Evolutionary conservation across 1,284 basidiomycete species (phyloP).

Genomic region (Termitomyces sp.): DNA sequence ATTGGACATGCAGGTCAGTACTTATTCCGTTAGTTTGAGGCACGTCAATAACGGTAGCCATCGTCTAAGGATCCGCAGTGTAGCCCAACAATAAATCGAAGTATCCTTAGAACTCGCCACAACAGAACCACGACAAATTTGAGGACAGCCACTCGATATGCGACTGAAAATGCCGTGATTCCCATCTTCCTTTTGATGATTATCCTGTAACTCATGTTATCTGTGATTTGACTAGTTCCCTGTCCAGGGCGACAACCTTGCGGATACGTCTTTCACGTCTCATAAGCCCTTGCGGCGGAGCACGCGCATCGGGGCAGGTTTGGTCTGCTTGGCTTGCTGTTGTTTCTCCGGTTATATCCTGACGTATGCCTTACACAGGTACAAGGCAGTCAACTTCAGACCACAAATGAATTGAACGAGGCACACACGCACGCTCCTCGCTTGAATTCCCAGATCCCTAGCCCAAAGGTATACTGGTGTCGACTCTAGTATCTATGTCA

Average conservation of each 20-base stretch:
- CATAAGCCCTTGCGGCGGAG: slow-evolving; percentile 3
- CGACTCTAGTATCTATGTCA: not conserved
- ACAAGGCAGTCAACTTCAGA: not conserved
- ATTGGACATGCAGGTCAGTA: not conserved
- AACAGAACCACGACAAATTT: not conserved
- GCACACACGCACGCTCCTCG: not conserved
- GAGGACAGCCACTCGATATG: not conserved
- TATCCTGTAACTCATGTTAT: too few species aligned
- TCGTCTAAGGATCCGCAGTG: not conserved
- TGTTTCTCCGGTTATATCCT: not conserved
- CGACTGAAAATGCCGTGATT: not conserved
- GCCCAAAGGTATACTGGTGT: not conserved
- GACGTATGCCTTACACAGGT: not conserved
- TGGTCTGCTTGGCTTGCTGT: not conserved
- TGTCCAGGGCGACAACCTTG: not conserved
- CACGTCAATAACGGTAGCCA: too few species aligned
- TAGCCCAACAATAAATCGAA: not conserved
- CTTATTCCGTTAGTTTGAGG: not conserved
- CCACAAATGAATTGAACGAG: not conserved
- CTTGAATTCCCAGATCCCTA: not conserved
- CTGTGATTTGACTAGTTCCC: not conserved
- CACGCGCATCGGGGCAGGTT: not conserved
- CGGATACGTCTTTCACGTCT: slow-evolving; percentile 4
- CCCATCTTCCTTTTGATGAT: not conserved
- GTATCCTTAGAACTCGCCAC: not conserved